phyloP scores from a whole-genome alignment of 2,329 filamentous ascomycete species.

The Lizonia empirigonia region DNA sequence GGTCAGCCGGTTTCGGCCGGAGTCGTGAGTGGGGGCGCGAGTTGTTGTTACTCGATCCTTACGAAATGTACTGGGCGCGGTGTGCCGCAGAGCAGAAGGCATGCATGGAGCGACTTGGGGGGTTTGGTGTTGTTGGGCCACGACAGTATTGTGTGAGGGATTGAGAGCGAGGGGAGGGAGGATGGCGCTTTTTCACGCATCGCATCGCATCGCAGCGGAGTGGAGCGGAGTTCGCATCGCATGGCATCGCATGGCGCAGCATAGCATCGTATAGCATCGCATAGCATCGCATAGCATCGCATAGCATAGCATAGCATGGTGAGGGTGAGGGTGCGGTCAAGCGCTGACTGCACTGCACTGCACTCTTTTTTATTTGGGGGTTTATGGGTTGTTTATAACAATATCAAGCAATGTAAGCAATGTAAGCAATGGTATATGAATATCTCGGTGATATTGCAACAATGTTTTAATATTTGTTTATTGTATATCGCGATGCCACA shows the following conservation, averaged over 20 bases:
- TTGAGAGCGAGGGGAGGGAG: too few species aligned
- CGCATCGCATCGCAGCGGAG: neutral
- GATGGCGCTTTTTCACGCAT: neutral
- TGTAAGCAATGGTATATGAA: too few species aligned
- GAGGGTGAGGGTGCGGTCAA: constrained; percentile 9
- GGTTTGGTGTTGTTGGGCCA: too few species aligned
- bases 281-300: neutral
- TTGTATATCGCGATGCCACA: too few species aligned
- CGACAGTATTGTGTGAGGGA: too few species aligned
- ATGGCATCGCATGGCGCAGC: neutral
- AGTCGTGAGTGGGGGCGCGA: neutral
- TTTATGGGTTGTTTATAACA: too few species aligned
- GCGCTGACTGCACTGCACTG: constrained; percentile 9
- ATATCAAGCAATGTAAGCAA: too few species aligned
- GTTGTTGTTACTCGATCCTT: constrained; percentile 14
- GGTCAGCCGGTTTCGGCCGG: constrained; percentile 9
- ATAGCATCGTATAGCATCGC: neutral
- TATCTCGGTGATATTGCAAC: too few species aligned
- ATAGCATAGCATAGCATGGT: neutral
- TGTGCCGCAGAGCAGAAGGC: too few species aligned
- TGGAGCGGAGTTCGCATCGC: neutral
- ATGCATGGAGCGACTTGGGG: too few species aligned
- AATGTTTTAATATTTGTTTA: too few species aligned
- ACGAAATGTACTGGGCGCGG: constrained; percentile 13
- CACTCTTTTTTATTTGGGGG: neutral